Evolutionary conservation across 2,329 filamentous ascomycete genomes (phyloP), one percentile per base, ranked within the genome.

Genomic region (Fusarium siculi): DNA sequence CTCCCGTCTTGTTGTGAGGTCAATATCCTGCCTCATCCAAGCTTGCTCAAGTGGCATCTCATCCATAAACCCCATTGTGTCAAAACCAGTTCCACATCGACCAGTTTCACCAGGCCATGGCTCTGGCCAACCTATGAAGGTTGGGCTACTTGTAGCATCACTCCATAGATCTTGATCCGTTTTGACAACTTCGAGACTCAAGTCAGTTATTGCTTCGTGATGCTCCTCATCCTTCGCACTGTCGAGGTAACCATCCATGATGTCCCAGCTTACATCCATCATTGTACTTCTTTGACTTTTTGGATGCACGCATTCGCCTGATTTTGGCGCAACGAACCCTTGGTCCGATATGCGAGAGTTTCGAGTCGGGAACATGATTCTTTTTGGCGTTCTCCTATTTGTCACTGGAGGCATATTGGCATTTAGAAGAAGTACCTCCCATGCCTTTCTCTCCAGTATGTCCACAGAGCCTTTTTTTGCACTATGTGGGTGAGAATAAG

Each of bases 381-480:
- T 57, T 57, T 46, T 66, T 30, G 18, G 9, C 19, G 30, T 53
- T 36, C 53, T 56, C n/a, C 44, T 67, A 21, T 57, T 65, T 23
- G 54, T 57, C 5, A 63, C 25, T 2, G 56, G 18, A n/a, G 77
- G 72, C 3, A 62, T 23, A 34, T 74, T 71, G 15, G 52, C 34
- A 28, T 68, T 63, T 12, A 66, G 47, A 40, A 80, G 37, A 36
- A 82, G 60, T 12, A 79, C 70, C 37, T 75, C 46, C 80, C 62
- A 82, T 16, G 72, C 32, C 4, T 60, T 62, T 30, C 65, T 75
- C 50, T 77, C 74, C 21, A 78, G 67, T 18, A 37, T 34, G 18
- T 52, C 40, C n/a, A 65, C 44, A n/a, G 44, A 52, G 14, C 11
- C 50, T 11, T 39, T 36, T 44, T 32, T 49, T 40, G 55, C 46